A percentile compares a stretch with the other conserved stretches of the same genome.
Conservation (phyloP, 1,139 yeast species). For the Taphrina wiesneri region DNA sequence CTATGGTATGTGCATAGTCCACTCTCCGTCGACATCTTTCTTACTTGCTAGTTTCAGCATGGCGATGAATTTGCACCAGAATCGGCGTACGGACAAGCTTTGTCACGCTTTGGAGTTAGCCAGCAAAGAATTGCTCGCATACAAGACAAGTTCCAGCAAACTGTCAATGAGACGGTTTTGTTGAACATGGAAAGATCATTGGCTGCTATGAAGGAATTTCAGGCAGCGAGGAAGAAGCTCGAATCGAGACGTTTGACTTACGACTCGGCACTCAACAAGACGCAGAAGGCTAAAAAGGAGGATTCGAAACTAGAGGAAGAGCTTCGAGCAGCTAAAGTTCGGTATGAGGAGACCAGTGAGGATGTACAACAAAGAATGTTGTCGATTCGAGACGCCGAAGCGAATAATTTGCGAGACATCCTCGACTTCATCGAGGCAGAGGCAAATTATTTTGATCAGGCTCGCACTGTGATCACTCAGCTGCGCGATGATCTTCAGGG, state of each 20-base stretch:
- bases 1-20: neutral
- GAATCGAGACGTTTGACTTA: slow-evolving; percentile 42
- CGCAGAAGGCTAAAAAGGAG: slow-evolving; percentile 40
- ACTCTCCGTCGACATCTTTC: neutral
- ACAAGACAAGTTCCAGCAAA: slow-evolving; percentile 39
- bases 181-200: slow-evolving; percentile 33
- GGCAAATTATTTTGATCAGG: slow-evolving; percentile 38
- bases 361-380: slow-evolving; percentile 41
- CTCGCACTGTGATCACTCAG: neutral
- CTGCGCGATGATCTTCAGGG: neutral
- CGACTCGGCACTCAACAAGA: slow-evolving; percentile 40
- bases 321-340: slow-evolving; percentile 41
- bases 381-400: slow-evolving; percentile 41
- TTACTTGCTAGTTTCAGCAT: slow-evolving; percentile 13
- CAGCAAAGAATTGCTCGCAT: slow-evolving; percentile 40
- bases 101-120: slow-evolving; percentile 39
- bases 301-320: slow-evolving; percentile 42
- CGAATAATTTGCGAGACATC: slow-evolving; percentile 34
- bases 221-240: slow-evolving; percentile 40
- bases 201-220: slow-evolving; percentile 36
- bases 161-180: slow-evolving; percentile 34
- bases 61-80: slow-evolving; percentile 40
- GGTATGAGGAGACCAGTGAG: slow-evolving; percentile 42
- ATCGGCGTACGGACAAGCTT: slow-evolving; percentile 40
- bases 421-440: slow-evolving; percentile 40